phyloP scores from a whole-genome alignment of 1,284 basidiomycete species.

The Ganoderma sp. region DNA sequence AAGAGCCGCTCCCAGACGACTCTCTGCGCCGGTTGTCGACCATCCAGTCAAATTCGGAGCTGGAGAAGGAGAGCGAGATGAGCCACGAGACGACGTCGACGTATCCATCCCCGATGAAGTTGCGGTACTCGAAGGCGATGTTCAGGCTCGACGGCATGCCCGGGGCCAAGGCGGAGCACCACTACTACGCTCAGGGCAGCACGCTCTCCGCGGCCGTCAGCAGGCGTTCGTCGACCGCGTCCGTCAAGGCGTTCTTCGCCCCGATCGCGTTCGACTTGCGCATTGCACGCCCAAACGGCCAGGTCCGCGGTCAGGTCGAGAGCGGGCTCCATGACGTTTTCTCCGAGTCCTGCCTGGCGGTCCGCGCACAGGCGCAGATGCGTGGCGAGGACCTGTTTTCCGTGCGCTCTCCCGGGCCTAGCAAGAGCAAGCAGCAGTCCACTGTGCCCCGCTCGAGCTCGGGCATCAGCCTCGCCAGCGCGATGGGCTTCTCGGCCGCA shows the following conservation, averaged over 20 bases:
- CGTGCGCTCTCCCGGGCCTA: slow-evolving; percentile 41
- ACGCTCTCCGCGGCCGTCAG: slow-evolving; percentile 43
- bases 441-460: slow-evolving; percentile 40
- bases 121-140: slow-evolving; percentile 33
- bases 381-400: slow-evolving; percentile 70
- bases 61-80: slow-evolving; percentile 42
- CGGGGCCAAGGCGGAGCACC: slow-evolving; percentile 30
- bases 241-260: slow-evolving; percentile 61
- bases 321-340: slow-evolving; percentile 71
- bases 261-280: slow-evolving; percentile 54
- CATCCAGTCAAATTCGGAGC: slow-evolving; percentile 66
- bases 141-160: slow-evolving; percentile 36
- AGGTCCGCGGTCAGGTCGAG: slow-evolving; percentile 72
- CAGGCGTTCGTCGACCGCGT: slow-evolving; percentile 63
- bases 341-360: slow-evolving; percentile 64
- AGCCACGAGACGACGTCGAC: neutral
- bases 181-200: slow-evolving; percentile 14
- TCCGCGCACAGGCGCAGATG: slow-evolving; percentile 62
- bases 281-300: slow-evolving; percentile 70
- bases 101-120: slow-evolving; percentile 12
- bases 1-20: slow-evolving; percentile 21
- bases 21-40: slow-evolving; percentile 49
- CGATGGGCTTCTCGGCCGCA: slow-evolving; percentile 52
- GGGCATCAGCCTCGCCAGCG: slow-evolving; percentile 52
- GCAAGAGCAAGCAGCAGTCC: slow-evolving; percentile 37